A percentile compares a stretch with the other conserved stretches of the same genome.
These are phyloP conservation scores for Elsinoe australis DNA, from an alignment of 2,329 filamentous ascomycete genomes.

Conservation along the genomic window DNA sequence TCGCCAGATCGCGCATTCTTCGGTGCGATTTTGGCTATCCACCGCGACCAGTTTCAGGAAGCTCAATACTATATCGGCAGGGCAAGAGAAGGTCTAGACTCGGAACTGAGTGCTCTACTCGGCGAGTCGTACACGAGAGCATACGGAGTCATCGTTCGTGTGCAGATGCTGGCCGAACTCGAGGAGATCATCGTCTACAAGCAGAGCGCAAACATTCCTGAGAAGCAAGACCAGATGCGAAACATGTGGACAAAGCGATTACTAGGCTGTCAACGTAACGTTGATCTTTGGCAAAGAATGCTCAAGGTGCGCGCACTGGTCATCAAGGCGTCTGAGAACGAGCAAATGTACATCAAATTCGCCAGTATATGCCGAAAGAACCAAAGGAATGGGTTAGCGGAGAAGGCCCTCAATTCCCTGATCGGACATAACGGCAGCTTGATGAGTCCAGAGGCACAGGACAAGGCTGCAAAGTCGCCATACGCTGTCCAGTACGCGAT, in stretches of 20 bases:
- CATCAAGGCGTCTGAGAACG: constrained; percentile 83
- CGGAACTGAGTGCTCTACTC: constrained; percentile 90
- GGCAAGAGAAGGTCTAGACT: constrained; percentile 86
- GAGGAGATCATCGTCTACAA: constrained; percentile 99
- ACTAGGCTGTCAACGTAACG: constrained; percentile 90
- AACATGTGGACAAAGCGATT: constrained; percentile 93
- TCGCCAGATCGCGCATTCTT: constrained; percentile 97
- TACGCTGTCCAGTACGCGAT: constrained; percentile 93
- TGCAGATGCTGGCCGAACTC: constrained; percentile 97
- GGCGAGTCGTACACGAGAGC: constrained; percentile 97
- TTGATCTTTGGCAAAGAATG: constrained; percentile 98
- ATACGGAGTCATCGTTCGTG: constrained; percentile 94
- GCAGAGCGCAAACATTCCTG: constrained; percentile 68
- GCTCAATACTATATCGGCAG: constrained; percentile 84
- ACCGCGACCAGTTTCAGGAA: constrained; percentile 91
- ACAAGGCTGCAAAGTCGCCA: constrained; percentile 42
- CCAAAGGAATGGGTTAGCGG: constrained; percentile 83
- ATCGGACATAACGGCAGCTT: constrained; percentile 48
- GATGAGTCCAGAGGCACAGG: constrained; percentile 55
- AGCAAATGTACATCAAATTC: constrained; percentile 99
- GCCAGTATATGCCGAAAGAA: constrained; percentile 97
- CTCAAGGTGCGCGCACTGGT: constrained; percentile 89
- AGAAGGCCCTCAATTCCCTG: constrained; percentile 89
- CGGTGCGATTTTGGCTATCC: constrained; percentile 86
- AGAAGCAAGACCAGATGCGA: constrained; percentile 84